Evolutionary conservation across 129 eudicot genomes (phyloP).

Genomic region (Flaveria robusta): DNA sequence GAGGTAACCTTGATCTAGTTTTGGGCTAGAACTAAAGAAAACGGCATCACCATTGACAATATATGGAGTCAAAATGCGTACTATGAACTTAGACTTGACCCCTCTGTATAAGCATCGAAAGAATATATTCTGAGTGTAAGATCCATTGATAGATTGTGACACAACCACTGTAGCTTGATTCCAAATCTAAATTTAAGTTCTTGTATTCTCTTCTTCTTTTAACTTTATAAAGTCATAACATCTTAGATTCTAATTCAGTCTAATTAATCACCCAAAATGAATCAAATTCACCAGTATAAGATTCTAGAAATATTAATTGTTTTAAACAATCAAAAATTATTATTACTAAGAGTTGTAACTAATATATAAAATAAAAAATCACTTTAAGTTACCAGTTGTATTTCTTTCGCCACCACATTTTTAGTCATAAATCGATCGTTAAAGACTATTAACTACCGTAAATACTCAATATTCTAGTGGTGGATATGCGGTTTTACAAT

Average conservation of each 20-base stretch:
- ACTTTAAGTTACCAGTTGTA: too few relatives aligned
- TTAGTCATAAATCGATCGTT: too few relatives aligned
- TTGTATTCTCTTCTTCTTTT: slow-evolving; percentile 30
- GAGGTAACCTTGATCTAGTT: slow-evolving; percentile 1
- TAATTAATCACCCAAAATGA: slow-evolving; percentile 5
- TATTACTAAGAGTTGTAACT: too few relatives aligned
- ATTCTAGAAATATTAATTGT: not conserved
- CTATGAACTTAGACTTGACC: slow-evolving; percentile 29
- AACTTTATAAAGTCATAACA: slow-evolving; percentile 26
- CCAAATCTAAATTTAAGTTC: slow-evolving; percentile 22
- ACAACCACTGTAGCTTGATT: slow-evolving; percentile 36
- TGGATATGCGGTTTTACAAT: too few relatives aligned
- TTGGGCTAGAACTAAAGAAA: not conserved
- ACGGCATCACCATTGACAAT: slow-evolving; percentile 18
- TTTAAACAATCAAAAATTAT: too few relatives aligned
- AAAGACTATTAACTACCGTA: too few relatives aligned
- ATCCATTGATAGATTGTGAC: slow-evolving; percentile 37
- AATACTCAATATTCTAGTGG: too few relatives aligned
- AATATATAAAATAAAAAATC: too few relatives aligned
- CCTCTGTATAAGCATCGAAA: slow-evolving; percentile 35
- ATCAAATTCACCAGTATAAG: not conserved
- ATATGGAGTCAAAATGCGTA: slow-evolving; percentile 23
- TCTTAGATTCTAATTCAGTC: slow-evolving; percentile 22
- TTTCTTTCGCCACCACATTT: too few relatives aligned
- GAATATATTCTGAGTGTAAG: slow-evolving; percentile 31